These are phyloP conservation scores for Fusarium devonianum DNA, from an alignment of 2,329 filamentous ascomycete genomes.

Conservation along the genomic window DNA sequence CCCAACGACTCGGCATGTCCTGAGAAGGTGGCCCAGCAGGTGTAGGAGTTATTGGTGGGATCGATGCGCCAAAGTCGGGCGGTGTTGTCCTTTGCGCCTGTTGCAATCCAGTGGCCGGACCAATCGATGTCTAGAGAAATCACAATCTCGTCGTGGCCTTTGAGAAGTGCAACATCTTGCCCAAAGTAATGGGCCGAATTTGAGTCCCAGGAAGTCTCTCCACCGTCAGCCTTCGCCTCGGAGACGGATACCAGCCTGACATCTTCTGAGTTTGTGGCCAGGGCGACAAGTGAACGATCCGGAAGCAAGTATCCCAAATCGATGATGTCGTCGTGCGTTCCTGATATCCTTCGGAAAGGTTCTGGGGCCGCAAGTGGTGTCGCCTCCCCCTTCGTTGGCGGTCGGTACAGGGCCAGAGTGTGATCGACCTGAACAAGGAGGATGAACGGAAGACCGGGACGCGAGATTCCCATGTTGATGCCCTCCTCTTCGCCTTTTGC, in stretches of 20 bases:
- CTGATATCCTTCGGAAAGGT: slow-evolving; percentile 82
- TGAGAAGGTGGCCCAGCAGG: slow-evolving; percentile 82
- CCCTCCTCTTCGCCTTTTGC: slow-evolving; percentile 67
- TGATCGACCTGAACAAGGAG: slow-evolving; percentile 89
- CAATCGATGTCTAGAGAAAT: slow-evolving; percentile 94
- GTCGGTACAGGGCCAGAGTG: slow-evolving; percentile 77
- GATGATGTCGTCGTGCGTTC: slow-evolving; percentile 97
- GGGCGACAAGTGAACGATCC: slow-evolving; percentile 80
- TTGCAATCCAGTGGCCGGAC: slow-evolving; percentile 96
- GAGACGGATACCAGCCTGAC: slow-evolving; percentile 82
- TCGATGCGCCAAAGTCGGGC: slow-evolving; percentile 91
- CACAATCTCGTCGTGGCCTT: slow-evolving; percentile 93
- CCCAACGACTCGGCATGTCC: slow-evolving; percentile 95
- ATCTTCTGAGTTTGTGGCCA: slow-evolving; percentile 95
- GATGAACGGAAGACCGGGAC: slow-evolving; percentile 70
- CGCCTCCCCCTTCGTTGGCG: slow-evolving; percentile 50
- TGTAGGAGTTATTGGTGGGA: slow-evolving; percentile 73
- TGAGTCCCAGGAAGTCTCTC: slow-evolving; percentile 33
- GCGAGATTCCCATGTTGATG: slow-evolving; percentile 76
- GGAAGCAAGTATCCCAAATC: slow-evolving; percentile 87
- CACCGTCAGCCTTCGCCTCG: slow-evolving; percentile 44
- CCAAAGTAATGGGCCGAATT: slow-evolving; percentile 73
- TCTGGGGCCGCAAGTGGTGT: slow-evolving; percentile 50
- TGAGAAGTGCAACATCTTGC: slow-evolving; percentile 83
- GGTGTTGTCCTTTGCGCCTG: slow-evolving; percentile 95